Evolutionary conservation across 495 filamentous ascomycete species (phyloP), one percentile per base, ranked within the genome.

Genomic region (Halenospora varia): DNA sequence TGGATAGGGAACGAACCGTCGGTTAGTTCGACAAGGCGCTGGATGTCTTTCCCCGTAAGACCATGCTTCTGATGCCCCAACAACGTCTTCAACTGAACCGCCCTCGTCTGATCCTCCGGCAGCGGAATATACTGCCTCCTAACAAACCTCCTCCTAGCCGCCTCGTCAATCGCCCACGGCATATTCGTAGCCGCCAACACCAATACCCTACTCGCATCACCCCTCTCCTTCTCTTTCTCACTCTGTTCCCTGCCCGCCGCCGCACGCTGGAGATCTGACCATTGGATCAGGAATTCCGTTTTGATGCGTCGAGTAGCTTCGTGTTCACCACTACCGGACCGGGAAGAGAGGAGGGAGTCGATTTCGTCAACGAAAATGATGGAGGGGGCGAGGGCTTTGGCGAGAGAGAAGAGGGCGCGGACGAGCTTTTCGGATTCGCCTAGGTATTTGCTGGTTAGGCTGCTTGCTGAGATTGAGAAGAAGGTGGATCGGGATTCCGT

Each of bases 341-440:
- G 83, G 2, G 92, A 82, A 0, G 90, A 95, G 1, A 99, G 78
- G 3, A 99, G 73, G 1, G 94, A 97, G 69, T 99, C 94, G 64
- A 99, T 99, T 68, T 99, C 94, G 65, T 99, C 94, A 4, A 99
- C 92, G 62, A 99, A 99, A 62, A 99, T 99, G 70, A 99, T 97
- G 56, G 88, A 91, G 0, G 94, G 94, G 0, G 94, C 93, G 24
- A 97, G 82, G 17, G 85, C 80, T 66, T 96, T 96, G 22, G 94
- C 93, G 8, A 97, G 77, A 0, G 84, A 84, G 66, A 99, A 99
- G 17, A 97, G 79, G 1, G 95, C 94, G 17, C 92, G 85, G 3
- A 99, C 94, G 18, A 97, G 86, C 73, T 97, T 97, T 71, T 97
- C 94, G 20, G 88, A 92, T 70, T 99, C 94, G 26, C 94, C 94